A percentile compares a stretch with the other conserved stretches of the same genome.
phyloP scores from a whole-genome alignment of 169 alveolate species.

The Cryptosporidium sp. region DNA sequence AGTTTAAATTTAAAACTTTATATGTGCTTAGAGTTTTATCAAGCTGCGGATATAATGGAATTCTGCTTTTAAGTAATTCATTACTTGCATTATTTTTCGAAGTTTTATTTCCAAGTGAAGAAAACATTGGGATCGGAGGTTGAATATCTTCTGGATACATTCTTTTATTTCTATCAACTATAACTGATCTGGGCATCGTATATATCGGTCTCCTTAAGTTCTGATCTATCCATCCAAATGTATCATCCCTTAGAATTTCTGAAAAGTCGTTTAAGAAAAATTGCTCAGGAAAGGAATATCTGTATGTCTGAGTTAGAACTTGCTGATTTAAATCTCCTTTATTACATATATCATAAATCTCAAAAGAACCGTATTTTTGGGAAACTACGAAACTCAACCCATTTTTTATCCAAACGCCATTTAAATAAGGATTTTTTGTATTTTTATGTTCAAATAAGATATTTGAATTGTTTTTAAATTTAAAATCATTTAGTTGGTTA shows the following conservation, averaged over 20 bases:
- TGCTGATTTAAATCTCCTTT: not conserved
- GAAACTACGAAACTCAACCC: conserved; percentile 69
- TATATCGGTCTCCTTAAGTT: conserved; percentile 54
- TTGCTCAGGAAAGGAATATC: conserved; percentile 53
- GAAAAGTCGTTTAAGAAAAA: conserved; percentile 57
- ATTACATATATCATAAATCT: conserved; percentile 43
- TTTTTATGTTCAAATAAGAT: conserved; percentile 33
- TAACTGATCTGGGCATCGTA: conserved; percentile 34
- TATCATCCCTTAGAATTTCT: conserved; percentile 32
- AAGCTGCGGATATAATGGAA: conserved; percentile 13
- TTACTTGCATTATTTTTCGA: not conserved
- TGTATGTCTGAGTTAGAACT: conserved; percentile 38
- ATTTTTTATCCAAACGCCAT: conserved; percentile 47
- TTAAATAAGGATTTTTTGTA: conserved; percentile 61
- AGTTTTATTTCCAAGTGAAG: conserved; percentile 41
- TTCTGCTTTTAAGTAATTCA: conserved; percentile 15
- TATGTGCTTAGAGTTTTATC: not conserved
- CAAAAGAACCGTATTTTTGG: conserved; percentile 62
- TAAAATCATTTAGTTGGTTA: not conserved
- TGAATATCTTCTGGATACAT: conserved; percentile 62
- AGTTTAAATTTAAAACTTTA: not conserved
- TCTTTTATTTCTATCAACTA: conserved; percentile 43
- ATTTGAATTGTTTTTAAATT: not conserved
- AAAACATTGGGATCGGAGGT: conserved; percentile 42
- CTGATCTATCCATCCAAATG: conserved; percentile 44